A percentile compares a stretch with the other conserved stretches of the same genome.
Conservation (phyloP, 179 eudicot genomes). For the Dionaea muscipula region DNA sequence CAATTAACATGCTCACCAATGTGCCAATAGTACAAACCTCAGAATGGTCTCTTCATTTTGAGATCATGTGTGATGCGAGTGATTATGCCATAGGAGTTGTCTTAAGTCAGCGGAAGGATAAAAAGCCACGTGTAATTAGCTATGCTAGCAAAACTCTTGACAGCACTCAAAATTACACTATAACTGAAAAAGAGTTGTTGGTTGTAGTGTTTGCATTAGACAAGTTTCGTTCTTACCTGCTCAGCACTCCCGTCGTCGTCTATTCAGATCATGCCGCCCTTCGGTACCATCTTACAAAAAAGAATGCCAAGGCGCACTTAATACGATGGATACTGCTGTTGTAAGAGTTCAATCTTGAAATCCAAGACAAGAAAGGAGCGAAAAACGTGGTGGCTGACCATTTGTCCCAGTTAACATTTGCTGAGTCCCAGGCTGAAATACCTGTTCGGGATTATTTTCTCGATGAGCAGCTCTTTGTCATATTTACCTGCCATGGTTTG, state of each 20-base stretch:
- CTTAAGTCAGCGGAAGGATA: background rate
- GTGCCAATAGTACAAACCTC: background rate
- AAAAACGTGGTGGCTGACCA: background rate
- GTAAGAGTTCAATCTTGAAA: background rate
- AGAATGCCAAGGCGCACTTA: background rate
- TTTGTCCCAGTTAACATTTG: background rate
- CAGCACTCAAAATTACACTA: conserved; percentile 2
- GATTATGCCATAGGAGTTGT: background rate
- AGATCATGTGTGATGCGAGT: conserved; percentile 1
- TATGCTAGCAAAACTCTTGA: conserved; percentile 1
- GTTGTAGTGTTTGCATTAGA: background rate
- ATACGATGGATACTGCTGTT: background rate
- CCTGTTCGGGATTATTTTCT: background rate
- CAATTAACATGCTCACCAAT: background rate
- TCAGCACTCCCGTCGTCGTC: background rate
- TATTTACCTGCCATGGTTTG: background rate
- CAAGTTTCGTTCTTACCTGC: background rate
- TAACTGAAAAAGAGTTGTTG: background rate
- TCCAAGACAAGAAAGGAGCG: background rate
- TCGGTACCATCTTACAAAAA: background rate
- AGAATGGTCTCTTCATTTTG: background rate
- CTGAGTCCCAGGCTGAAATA: background rate
- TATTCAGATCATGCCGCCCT: background rate
- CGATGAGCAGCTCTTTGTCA: background rate
- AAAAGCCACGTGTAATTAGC: background rate